phyloP scores from a whole-genome alignment of 805 yeast species.

The Barnettozyma californica region DNA sequence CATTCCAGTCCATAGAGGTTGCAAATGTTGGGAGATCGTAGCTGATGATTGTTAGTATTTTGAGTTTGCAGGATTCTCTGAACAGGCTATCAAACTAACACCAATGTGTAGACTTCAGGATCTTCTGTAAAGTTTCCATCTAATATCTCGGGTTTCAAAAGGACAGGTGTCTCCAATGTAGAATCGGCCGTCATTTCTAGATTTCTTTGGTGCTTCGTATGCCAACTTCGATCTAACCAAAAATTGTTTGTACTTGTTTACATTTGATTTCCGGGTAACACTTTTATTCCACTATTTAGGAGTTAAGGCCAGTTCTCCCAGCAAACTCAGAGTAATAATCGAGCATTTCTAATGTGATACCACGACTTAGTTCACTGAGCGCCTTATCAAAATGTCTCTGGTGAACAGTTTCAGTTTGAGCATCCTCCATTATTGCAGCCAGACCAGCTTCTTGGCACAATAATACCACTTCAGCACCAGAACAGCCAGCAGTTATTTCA shows the following conservation, averaged over 20 bases:
- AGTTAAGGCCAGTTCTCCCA: slow-evolving; percentile 34
- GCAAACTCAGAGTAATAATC: slow-evolving; percentile 57
- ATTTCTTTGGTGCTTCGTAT: neutral
- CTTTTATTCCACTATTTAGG: neutral
- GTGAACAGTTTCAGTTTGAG: slow-evolving; percentile 47
- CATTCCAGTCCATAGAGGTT: slow-evolving; percentile 22
- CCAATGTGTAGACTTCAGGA: slow-evolving; percentile 19
- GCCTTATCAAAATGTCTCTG: slow-evolving; percentile 70
- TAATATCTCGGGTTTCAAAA: slow-evolving; percentile 21
- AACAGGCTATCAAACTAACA: slow-evolving; percentile 11
- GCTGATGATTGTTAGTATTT: slow-evolving; percentile 1
- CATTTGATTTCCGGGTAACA: slow-evolving; percentile 1
- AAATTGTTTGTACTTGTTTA: neutral
- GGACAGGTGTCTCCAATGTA: slow-evolving; percentile 13
- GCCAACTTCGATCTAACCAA: neutral
- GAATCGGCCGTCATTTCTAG: slow-evolving; percentile 2
- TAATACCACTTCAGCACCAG: slow-evolving; percentile 93
- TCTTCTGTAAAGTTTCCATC: slow-evolving; percentile 15
- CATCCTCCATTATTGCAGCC: slow-evolving; percentile 82
- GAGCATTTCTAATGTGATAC: slow-evolving; percentile 83
- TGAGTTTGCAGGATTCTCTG: neutral
- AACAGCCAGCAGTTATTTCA: slow-evolving; percentile 74
- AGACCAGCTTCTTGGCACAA: slow-evolving; percentile 94
- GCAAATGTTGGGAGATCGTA: slow-evolving; percentile 19
- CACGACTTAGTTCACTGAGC: slow-evolving; percentile 58